Conservation (phyloP, 148 eudicot species). For the Mesembryanthemum crystallinum region DNA sequence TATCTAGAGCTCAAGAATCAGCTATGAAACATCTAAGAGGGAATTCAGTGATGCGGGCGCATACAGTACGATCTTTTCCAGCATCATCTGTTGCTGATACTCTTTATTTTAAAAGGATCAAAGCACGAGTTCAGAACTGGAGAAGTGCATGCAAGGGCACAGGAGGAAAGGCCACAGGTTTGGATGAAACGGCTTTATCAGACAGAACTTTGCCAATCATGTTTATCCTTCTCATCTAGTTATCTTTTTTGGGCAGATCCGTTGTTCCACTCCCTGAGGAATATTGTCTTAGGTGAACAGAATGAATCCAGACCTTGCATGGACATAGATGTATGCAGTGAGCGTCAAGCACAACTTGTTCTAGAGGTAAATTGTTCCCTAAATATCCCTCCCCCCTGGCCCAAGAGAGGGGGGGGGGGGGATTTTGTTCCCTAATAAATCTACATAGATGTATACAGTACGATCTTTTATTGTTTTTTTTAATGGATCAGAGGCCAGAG, state of each 20-base stretch:
- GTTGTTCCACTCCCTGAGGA: conserved; percentile 65
- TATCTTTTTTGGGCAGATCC: conserved; percentile 50
- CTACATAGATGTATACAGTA: too few species aligned
- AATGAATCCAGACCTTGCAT: conserved; percentile 82
- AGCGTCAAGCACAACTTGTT: conserved; percentile 85
- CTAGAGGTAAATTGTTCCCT: conserved; percentile 47
- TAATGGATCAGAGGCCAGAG: not conserved
- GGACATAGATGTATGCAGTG: conserved; percentile 84
- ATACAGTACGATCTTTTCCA: conserved; percentile 34
- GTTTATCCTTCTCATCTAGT: conserved; percentile 17
- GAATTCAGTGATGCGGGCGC: conserved; percentile 36
- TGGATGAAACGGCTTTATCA: conserved; percentile 23
- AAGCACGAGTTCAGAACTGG: conserved; percentile 68
- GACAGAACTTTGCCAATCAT: conserved; percentile 6
- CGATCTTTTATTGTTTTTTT: too few species aligned
- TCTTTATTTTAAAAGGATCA: conserved; percentile 64
- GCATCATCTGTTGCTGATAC: conserved; percentile 70
- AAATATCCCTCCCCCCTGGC: not conserved
- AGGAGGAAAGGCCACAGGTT: conserved; percentile 47
- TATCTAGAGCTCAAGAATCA: conserved; percentile 88
- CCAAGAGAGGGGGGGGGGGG: not conserved
- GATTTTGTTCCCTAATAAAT: too few species aligned
- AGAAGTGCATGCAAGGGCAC: conserved; percentile 54
- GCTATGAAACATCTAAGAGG: conserved; percentile 43
- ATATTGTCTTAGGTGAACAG: conserved; percentile 54